Evolutionary conservation across 2,329 filamentous ascomycete species (phyloP).

Genomic region (Colletotrichum neosansevieriae): DNA sequence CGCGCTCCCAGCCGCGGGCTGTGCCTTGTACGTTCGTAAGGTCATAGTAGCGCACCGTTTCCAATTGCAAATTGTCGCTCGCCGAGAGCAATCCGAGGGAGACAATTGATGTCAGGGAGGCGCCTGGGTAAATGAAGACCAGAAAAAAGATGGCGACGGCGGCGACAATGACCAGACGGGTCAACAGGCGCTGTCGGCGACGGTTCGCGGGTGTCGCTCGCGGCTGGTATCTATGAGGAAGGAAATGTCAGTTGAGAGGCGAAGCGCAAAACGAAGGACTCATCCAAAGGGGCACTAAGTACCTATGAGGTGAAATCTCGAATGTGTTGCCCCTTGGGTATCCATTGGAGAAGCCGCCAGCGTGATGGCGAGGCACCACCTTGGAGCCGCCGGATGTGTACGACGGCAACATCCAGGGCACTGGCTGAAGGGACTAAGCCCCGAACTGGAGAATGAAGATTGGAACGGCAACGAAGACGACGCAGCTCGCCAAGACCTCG

Average conservation of each 20-base stretch:
- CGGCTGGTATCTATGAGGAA: constrained; percentile 81
- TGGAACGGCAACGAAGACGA: constrained; percentile 6
- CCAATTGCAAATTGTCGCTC: constrained; percentile 80
- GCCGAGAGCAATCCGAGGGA: constrained; percentile 79
- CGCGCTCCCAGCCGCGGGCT: constrained; percentile 93
- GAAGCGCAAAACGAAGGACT: neutral
- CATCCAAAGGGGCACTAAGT: constrained; percentile 44
- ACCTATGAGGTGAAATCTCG: constrained; percentile 92
- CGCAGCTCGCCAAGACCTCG: constrained; percentile 22
- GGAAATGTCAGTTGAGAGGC: neutral
- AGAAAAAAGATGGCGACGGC: constrained; percentile 73
- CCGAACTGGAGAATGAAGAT: constrained; percentile 32
- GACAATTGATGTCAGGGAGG: constrained; percentile 69
- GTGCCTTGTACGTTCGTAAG: constrained; percentile 91
- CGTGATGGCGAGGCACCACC: constrained; percentile 89
- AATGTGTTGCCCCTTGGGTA: constrained; percentile 84
- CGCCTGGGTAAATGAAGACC: constrained; percentile 81
- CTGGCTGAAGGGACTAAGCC: constrained; percentile 21
- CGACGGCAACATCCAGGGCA: constrained; percentile 67
- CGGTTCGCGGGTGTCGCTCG: constrained; percentile 78
- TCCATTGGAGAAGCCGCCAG: constrained; percentile 82
- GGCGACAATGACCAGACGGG: constrained; percentile 71
- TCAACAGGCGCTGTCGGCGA: constrained; percentile 78
- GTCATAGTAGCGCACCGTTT: constrained; percentile 98
- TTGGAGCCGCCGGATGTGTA: constrained; percentile 66